These are phyloP conservation scores for Microcos paniculata DNA, from an alignment of 345 rosid species.

Conservation along the genomic window DNA sequence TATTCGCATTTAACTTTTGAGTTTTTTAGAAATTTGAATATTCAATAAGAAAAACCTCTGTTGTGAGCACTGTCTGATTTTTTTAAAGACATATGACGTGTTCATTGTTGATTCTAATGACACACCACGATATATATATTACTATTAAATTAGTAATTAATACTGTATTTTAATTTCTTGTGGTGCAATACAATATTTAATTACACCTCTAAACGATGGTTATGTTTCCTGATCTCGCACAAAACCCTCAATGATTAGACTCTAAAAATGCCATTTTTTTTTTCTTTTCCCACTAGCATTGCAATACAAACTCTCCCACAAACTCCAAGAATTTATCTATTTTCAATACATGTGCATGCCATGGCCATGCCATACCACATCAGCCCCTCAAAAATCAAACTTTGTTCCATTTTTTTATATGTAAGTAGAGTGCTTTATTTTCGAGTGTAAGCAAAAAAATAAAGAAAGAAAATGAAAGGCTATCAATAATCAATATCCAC, in stretches of 20 bases:
- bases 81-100: not conserved
- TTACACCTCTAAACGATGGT: not conserved
- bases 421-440: not conserved
- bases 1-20: too few relatives aligned
- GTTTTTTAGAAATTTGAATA: too few relatives aligned
- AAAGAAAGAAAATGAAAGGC: slow-evolving; percentile 21
- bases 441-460: not conserved
- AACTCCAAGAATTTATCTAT: slow-evolving; percentile 11
- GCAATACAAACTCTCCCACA: not conserved
- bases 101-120: not conserved
- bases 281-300: slow-evolving; percentile 8
- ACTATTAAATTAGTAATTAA: not conserved
- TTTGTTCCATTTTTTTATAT: not conserved
- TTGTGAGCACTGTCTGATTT: too few relatives aligned
- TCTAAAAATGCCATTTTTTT: not conserved
- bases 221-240: slow-evolving; percentile 33
- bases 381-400: not conserved
- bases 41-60: too few relatives aligned
- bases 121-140: not conserved
- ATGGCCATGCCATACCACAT: not conserved
- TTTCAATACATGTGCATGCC: slow-evolving; percentile 29
- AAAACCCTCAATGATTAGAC: slow-evolving; percentile 31
- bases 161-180: too few relatives aligned
- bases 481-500: slow-evolving; percentile 28
- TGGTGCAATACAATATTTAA: too few relatives aligned